phyloP scores from a whole-genome alignment of 768 basidiomycete species.

The Phylloporus arenicola region DNA sequence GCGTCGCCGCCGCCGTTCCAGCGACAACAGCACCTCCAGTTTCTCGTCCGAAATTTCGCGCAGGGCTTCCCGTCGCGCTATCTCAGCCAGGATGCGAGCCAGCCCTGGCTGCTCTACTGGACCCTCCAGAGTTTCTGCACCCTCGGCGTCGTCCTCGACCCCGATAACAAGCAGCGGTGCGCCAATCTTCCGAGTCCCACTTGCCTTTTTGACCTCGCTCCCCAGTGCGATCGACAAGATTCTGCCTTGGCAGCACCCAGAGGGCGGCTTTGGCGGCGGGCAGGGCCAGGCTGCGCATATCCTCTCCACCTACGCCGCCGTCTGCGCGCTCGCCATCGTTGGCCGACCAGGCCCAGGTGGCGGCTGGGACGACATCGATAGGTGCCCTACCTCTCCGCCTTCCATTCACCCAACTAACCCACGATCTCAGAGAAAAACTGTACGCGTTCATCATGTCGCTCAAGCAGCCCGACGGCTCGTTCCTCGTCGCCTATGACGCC shows the following conservation, averaged over 20 bases:
- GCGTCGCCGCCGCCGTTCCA: conserved; percentile 40
- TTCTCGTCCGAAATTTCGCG: conserved; percentile 62
- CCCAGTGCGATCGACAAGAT: conserved; percentile 75
- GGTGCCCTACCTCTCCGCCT: conserved; percentile 38
- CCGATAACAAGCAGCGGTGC: conserved; percentile 69
- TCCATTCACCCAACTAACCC: neutral
- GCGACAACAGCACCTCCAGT: conserved; percentile 67
- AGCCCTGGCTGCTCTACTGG: conserved; percentile 97
- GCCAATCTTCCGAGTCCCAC: neutral
- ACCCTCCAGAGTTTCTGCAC: conserved; percentile 77
- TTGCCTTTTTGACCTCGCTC: neutral
- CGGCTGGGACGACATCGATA: conserved; percentile 84
- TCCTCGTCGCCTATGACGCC: conserved; percentile 78
- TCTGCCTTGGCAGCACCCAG: conserved; percentile 73
- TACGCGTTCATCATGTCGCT: conserved; percentile 89
- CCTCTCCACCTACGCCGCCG: conserved; percentile 83
- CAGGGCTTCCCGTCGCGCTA: conserved; percentile 81
- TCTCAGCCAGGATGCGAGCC: conserved; percentile 83
- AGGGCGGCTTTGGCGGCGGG: conserved; percentile 91
- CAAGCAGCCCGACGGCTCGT: conserved; percentile 91
- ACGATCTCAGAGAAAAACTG: conserved; percentile 48
- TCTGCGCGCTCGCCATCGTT: conserved; percentile 78
- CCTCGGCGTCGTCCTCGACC: conserved; percentile 75
- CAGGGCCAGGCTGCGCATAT: conserved; percentile 85
- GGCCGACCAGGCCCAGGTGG: conserved; percentile 67